Percentiles rank a stretch among this genome's conserved stretches.
phyloP scores from a whole-genome alignment of 1,284 basidiomycete genomes.

The Puccinia coronata region DNA sequence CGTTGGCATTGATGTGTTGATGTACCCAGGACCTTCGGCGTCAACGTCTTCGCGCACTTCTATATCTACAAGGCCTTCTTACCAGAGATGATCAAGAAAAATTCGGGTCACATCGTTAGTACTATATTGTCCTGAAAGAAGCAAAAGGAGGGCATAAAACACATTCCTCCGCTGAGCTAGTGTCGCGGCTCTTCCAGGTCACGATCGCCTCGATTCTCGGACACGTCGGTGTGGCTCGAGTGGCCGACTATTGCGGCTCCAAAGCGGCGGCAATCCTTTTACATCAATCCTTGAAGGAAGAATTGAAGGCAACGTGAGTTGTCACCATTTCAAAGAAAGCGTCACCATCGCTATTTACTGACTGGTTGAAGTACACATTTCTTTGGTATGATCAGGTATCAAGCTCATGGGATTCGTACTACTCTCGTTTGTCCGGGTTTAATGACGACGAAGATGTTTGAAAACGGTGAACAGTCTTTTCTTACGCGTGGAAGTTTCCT shows the following conservation, averaged over 20 bases:
- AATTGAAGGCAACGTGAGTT: slow-evolving; percentile 62
- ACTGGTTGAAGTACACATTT: not conserved
- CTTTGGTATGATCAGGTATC: slow-evolving; percentile 65
- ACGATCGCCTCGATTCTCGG: slow-evolving; percentile 63
- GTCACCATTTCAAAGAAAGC: not conserved
- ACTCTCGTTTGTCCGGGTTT: slow-evolving; percentile 77
- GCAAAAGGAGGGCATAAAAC: not conserved
- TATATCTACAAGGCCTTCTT: slow-evolving; percentile 89
- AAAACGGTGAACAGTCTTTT: slow-evolving; percentile 54
- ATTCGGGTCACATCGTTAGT: slow-evolving; percentile 76
- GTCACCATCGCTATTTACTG: not conserved
- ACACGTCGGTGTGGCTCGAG: slow-evolving; percentile 49
- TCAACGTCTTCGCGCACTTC: slow-evolving; percentile 85
- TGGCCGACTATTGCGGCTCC: slow-evolving; percentile 83
- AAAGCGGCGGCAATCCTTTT: slow-evolving; percentile 78
- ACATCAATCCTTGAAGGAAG: slow-evolving; percentile 77
- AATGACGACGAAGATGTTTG: slow-evolving; percentile 73
- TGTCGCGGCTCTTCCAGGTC: slow-evolving; percentile 62
- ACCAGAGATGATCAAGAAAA: slow-evolving; percentile 78
- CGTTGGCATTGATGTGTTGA: no score
- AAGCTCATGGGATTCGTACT: slow-evolving; percentile 72
- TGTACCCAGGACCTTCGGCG: slow-evolving; percentile 73
- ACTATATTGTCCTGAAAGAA: not conserved
- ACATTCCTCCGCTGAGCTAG: no score
- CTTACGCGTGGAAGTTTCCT: not conserved